phyloP scores from a whole-genome alignment of 2,329 filamentous ascomycete genomes.

The Xylariales sp. region DNA sequence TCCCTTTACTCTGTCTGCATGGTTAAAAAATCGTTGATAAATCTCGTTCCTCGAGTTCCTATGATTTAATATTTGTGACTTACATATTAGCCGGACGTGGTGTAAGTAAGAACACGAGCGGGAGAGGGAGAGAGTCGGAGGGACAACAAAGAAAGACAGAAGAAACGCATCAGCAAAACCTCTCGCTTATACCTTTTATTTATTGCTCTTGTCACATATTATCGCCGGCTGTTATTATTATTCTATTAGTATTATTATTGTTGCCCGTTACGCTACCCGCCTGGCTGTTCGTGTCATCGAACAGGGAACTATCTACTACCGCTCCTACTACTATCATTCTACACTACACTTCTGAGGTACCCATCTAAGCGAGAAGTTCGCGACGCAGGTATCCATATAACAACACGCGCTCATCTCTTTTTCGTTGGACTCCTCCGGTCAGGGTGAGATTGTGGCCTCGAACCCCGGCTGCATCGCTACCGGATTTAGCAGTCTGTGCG shows the following conservation, averaged over 20 bases:
- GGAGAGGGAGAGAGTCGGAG: background rate
- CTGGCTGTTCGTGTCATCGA: constrained; percentile 7
- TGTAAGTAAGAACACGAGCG: background rate
- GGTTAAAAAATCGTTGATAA: background rate
- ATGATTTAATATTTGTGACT: background rate
- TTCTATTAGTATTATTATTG: background rate
- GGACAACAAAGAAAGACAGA: background rate
- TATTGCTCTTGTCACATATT: background rate
- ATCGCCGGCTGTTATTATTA: background rate
- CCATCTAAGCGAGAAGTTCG: constrained; percentile 39
- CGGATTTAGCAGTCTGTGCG: constrained; percentile 37
- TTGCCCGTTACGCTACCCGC: background rate
- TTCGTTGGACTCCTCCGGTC: constrained; percentile 32
- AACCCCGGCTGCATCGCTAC: constrained; percentile 36
- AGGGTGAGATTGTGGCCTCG: constrained; percentile 31
- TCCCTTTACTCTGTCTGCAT: constrained; percentile 6
- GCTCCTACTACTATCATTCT: background rate
- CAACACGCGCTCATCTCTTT: constrained; percentile 27
- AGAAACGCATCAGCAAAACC: background rate
- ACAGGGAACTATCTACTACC: constrained; percentile 20
- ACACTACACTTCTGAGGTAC: background rate
- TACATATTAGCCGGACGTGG: background rate
- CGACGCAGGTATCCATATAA: constrained; percentile 30
- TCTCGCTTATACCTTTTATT: constrained; percentile 17
- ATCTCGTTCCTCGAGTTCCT: background rate